Percentiles rank a stretch among this genome's conserved stretches.
These are phyloP conservation scores for Thermoascus crustaceus DNA, from an alignment of 2,329 filamentous ascomycete genomes.

Conservation along the genomic window DNA sequence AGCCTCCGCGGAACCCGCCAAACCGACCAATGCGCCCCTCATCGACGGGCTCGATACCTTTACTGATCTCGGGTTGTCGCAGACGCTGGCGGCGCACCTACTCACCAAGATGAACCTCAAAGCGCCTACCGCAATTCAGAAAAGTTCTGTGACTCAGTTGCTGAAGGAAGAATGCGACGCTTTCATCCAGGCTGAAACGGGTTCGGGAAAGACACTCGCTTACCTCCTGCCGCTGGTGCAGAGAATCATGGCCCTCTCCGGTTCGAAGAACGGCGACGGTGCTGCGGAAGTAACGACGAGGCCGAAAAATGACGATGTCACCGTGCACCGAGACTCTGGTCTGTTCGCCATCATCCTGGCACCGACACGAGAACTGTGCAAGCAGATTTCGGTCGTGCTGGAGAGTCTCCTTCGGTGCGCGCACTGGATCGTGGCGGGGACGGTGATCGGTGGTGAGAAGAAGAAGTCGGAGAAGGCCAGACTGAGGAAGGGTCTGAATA, in stretches of 20 bases:
- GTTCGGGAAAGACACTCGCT: constrained; percentile 94
- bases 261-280: constrained; percentile 37
- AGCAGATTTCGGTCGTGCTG: constrained; percentile 82
- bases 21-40: constrained; percentile 85
- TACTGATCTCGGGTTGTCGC: constrained; percentile 72
- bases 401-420: constrained; percentile 80
- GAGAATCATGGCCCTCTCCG: constrained; percentile 68
- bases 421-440: constrained; percentile 89
- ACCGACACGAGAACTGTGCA: constrained; percentile 86
- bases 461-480: constrained; percentile 86
- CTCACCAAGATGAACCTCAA: constrained; percentile 79
- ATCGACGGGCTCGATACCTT: constrained; percentile 79
- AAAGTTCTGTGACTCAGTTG: constrained; percentile 74
- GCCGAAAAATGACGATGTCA: constrained; percentile 27
- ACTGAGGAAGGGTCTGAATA: constrained; percentile 87
- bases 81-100: constrained; percentile 71
- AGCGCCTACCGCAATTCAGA: constrained; percentile 89
- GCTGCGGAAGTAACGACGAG: constrained; percentile 15
- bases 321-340: constrained; percentile 74
- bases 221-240: constrained; percentile 91
- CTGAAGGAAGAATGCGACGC: constrained; percentile 76
- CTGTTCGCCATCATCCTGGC: constrained; percentile 91
- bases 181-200: constrained; percentile 94
- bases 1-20: constrained; percentile 43
- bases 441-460: constrained; percentile 65